Percentiles rank a stretch among this genome's conserved stretches.
phyloP scores from a whole-genome alignment of 495 filamentous ascomycete species.

The Amniculicola lignicola region DNA sequence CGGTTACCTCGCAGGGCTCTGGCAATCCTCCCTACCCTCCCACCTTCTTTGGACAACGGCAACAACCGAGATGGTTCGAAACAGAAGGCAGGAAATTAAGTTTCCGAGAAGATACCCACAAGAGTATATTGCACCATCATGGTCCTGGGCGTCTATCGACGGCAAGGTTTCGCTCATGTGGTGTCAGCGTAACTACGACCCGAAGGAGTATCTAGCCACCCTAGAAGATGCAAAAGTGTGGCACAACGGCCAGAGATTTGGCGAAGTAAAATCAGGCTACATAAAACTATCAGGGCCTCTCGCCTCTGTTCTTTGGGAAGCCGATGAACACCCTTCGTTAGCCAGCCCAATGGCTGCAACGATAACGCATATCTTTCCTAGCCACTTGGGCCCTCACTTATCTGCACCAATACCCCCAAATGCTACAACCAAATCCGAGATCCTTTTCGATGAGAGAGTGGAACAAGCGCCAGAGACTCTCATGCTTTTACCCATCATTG shows the following conservation, averaged over 20 bases:
- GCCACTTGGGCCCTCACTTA: background rate
- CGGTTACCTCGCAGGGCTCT: background rate
- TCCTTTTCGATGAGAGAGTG: background rate
- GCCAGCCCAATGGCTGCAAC: background rate
- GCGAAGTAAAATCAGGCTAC: background rate
- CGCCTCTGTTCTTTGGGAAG: background rate
- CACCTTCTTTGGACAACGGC: background rate
- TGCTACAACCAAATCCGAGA: background rate
- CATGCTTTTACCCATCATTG: background rate
- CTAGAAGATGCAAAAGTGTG: background rate
- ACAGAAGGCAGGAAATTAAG: background rate
- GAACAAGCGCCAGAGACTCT: background rate
- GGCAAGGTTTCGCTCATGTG: background rate
- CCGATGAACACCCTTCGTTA: background rate
- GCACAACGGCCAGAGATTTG: background rate
- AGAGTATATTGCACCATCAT: background rate
- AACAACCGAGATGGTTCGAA: background rate
- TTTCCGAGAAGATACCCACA: background rate
- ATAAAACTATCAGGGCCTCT: background rate
- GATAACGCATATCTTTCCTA: background rate
- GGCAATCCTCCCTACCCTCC: background rate
- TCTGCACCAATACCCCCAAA: background rate
- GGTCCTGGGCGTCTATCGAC: constrained; percentile 6
- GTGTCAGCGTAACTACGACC: background rate
- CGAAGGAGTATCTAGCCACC: background rate